Conservation (phyloP, 805 yeast species). For the Kluyveromyces siamensis region DNA sequence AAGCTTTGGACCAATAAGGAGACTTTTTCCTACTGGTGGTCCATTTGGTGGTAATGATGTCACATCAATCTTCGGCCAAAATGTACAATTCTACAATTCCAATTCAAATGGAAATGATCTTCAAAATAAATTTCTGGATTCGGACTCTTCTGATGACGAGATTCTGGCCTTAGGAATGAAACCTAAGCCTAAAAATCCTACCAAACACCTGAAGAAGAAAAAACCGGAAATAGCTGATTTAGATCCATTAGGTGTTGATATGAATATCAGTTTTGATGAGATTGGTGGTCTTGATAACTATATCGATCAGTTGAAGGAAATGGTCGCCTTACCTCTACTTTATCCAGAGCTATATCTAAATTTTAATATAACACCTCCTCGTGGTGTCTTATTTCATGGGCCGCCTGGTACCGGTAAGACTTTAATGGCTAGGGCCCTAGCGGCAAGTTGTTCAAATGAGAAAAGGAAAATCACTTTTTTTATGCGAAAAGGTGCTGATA, state of each 20-base stretch:
- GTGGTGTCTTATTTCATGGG: conserved; percentile 96
- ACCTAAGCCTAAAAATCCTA: conserved; percentile 26
- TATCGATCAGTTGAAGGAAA: conserved; percentile 87
- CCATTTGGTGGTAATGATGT: conserved; percentile 98
- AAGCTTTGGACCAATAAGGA: conserved; percentile 43
- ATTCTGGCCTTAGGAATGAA: conserved; percentile 39
- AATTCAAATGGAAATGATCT: conserved; percentile 19
- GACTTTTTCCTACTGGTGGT: conserved; percentile 88
- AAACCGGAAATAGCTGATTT: conserved; percentile 70
- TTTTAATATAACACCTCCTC: conserved; percentile 88
- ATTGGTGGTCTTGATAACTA: conserved; percentile 91
- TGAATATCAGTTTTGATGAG: conserved; percentile 72
- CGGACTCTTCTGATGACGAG: conserved; percentile 59
- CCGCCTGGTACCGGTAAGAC: conserved; percentile 99
- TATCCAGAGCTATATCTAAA: conserved; percentile 90
- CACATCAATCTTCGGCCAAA: conserved; percentile 67
- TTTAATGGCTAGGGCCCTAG: conserved; percentile 93
- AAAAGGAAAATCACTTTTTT: conserved; percentile 85
- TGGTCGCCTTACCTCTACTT: conserved; percentile 87
- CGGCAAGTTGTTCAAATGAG: conserved; percentile 86
- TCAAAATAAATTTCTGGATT: conserved; percentile 33
- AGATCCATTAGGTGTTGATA: conserved; percentile 87
- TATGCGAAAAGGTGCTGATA: conserved; percentile 98
- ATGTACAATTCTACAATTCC: conserved; percentile 33
- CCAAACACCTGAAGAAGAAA: conserved; percentile 29